A percentile compares a stretch with the other conserved stretches of the same genome.
These are phyloP conservation scores for Naganishia albida DNA, from an alignment of 1,284 basidiomycete species.

Conservation along the genomic window DNA sequence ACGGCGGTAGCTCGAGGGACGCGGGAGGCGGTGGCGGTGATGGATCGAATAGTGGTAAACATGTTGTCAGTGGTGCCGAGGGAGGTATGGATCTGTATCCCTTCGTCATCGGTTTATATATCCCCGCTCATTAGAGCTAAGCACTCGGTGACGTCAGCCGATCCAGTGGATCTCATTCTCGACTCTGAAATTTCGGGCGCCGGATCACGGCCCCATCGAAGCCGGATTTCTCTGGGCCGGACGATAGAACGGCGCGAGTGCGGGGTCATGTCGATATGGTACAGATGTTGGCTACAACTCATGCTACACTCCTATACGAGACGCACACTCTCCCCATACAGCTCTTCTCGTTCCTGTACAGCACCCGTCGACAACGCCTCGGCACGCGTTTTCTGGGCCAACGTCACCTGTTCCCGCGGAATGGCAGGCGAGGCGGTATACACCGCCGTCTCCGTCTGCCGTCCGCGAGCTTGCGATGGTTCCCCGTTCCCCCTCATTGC, in stretches of 20 bases:
- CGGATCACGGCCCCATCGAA: background rate
- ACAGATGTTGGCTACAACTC: background rate
- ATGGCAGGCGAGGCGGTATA: constrained; percentile 14
- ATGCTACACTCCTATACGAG: background rate
- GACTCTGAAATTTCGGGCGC: background rate
- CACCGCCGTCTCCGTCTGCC: constrained; percentile 11
- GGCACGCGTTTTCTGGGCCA: constrained; percentile 8
- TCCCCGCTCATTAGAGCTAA: background rate
- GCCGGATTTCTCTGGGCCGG: background rate
- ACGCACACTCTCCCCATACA: constrained; percentile 18
- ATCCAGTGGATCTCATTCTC: constrained; percentile 3
- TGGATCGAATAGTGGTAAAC: constrained; percentile 23
- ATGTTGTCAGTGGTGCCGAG: constrained; percentile 10
- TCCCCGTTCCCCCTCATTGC: no score
- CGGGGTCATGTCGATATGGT: background rate
- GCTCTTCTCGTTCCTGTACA: constrained; percentile 7
- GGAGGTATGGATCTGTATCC: background rate
- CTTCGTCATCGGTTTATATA: background rate
- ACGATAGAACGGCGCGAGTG: background rate
- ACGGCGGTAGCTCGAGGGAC: background rate
- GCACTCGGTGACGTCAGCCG: constrained; percentile 17
- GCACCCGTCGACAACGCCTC: background rate
- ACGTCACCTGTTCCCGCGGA: constrained; percentile 4
- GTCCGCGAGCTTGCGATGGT: background rate
- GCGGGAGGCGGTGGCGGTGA: constrained; percentile 6